phyloP scores from a whole-genome alignment of 1,284 basidiomycete genomes.

The Takashimella tepidaria region DNA sequence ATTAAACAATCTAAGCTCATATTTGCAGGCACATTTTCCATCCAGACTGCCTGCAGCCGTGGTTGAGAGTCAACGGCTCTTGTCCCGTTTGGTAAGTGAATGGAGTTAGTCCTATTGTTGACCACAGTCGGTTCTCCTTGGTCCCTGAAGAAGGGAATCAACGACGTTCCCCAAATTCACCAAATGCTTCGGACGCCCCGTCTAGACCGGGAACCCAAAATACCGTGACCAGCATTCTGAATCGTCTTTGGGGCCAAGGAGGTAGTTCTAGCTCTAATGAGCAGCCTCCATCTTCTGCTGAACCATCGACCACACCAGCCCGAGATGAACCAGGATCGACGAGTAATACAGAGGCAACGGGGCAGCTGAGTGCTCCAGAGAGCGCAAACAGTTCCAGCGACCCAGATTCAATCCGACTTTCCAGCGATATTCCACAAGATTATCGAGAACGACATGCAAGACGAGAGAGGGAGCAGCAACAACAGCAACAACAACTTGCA shows the following conservation, averaged over 20 bases:
- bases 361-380: no score
- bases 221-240: slow-evolving; percentile 27
- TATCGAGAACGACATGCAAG: slow-evolving; percentile 32
- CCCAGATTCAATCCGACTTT: slow-evolving; percentile 5
- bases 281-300: background rate
- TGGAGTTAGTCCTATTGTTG: background rate
- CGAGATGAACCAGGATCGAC: no score
- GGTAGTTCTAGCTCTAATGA: slow-evolving; percentile 10
- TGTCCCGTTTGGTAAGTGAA: slow-evolving; percentile 45
- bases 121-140: slow-evolving; percentile 41
- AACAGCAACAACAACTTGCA: slow-evolving; percentile 8
- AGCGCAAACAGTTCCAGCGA: background rate
- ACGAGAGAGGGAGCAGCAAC: slow-evolving; percentile 25
- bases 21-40: slow-evolving; percentile 42
- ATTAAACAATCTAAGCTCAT: background rate
- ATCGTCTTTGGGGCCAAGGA: slow-evolving; percentile 36
- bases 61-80: slow-evolving; percentile 45
- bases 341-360: no score
- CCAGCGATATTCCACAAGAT: slow-evolving; percentile 35
- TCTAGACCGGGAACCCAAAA: slow-evolving; percentile 10
- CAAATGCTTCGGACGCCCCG: background rate
- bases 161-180: background rate
- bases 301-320: background rate
- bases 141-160: slow-evolving; percentile 32
- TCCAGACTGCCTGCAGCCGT: slow-evolving; percentile 43